Evolutionary conservation across 2,329 filamentous ascomycete species (phyloP).

Genomic region (Aspergillus proliferans): DNA sequence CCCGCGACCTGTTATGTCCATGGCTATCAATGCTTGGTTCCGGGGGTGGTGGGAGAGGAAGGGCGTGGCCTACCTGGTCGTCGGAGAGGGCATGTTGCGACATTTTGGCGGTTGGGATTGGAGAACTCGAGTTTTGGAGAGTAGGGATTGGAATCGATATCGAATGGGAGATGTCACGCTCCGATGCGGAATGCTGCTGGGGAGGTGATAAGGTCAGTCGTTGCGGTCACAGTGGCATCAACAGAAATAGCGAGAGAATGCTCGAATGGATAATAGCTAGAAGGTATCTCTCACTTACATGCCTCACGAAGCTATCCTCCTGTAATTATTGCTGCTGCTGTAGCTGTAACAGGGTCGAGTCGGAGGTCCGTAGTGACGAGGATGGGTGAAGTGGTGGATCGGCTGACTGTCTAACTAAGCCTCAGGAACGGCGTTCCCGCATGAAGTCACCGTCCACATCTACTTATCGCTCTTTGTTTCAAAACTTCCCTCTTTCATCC

Average conservation of each 20-base stretch:
- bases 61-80: constrained; percentile 67
- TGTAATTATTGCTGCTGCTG: not conserved
- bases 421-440: constrained; percentile 4
- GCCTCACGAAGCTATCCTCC: not conserved
- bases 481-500: not conserved
- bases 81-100: constrained; percentile 96
- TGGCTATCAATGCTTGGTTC: not conserved
- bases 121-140: constrained; percentile 1
- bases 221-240: not conserved
- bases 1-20: constrained; percentile 66
- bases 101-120: constrained; percentile 56
- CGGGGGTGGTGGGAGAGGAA: constrained; percentile 1
- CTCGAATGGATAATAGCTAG: not conserved
- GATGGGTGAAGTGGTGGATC: constrained; percentile 4
- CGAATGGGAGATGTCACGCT: constrained; percentile 6
- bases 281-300: not conserved
- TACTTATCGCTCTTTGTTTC: not conserved
- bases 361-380: constrained; percentile 1
- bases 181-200: constrained; percentile 12
- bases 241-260: not conserved
- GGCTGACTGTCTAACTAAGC: constrained; percentile 8
- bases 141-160: constrained; percentile 5
- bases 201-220: not conserved
- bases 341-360: not conserved
- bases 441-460: constrained; percentile 3